These are phyloP conservation scores for Setomelanomma holmii DNA, from an alignment of 2,329 filamentous ascomycete species.

Conservation along the genomic window DNA sequence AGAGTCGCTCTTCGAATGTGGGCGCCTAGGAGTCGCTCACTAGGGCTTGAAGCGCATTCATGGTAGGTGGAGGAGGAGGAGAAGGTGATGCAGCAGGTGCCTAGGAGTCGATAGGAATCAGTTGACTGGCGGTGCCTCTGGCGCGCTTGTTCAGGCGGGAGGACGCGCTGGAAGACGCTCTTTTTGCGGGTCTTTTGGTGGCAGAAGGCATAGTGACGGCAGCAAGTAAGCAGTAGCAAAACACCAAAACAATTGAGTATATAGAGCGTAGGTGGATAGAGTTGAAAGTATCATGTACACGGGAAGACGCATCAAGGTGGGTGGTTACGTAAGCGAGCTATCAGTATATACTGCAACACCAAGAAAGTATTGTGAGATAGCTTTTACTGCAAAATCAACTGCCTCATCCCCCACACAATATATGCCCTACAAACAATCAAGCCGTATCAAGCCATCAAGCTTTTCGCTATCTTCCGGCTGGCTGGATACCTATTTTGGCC, in stretches of 20 bases:
- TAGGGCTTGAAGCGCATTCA: background rate
- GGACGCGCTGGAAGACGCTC: background rate
- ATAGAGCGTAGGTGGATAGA: background rate
- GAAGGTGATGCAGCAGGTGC: too few species aligned
- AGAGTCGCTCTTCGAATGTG: background rate
- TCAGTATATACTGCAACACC: background rate
- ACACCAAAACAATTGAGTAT: too few species aligned
- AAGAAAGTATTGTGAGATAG: slow-evolving; percentile 1
- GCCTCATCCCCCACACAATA: background rate
- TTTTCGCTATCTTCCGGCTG: background rate
- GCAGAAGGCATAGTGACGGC: background rate
- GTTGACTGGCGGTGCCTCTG: background rate
- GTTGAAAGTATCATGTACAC: background rate
- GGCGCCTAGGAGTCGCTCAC: background rate
- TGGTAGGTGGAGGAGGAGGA: background rate
- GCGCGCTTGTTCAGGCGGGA: background rate
- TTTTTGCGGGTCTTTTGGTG: background rate
- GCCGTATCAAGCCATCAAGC: background rate
- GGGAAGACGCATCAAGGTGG: background rate
- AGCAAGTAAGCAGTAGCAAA: background rate
- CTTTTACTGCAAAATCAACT: background rate
- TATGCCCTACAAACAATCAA: background rate
- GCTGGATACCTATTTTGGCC: too few species aligned
- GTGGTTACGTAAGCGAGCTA: background rate
- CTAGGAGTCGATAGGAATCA: background rate